Evolutionary conservation across 768 basidiomycete genomes (phyloP), one percentile per base, ranked within the genome.

Genomic region (Mrakia blollopis): DNA sequence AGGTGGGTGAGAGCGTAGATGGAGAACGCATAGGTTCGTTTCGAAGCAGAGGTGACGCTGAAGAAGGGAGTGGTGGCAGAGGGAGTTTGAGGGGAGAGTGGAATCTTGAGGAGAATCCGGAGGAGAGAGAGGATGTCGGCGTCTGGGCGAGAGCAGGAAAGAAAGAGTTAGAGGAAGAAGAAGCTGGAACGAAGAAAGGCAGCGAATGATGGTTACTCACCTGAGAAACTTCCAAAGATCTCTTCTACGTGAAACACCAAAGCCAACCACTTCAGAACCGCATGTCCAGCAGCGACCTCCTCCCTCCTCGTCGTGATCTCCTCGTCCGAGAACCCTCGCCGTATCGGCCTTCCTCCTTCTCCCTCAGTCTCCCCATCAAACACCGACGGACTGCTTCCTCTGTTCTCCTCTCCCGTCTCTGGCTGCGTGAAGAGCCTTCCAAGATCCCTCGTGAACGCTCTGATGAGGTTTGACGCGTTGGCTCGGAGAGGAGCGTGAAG

Each of bases 261-360:
- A 11, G 72, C 77, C 11, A 69, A 44, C 54, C 73, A 74, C 41
- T 73, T 68, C 18, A 78, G 25, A 1, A 60, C 72, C 9, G 72
- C 73, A 41, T 78, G 72, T 4, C 73, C 77, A 37, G 65, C 77
- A 28, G 54, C 52, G 3, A 72, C 69, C 73, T 78, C 73, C 54
- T 78, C 77, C 25, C 77, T 67, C 30, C 77, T 44, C 32, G 23
- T 50, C n/a, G 72, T 73, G 32, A 78, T 63, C 69, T 78, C 77
- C n/a, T 67, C 54, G 35, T 78, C 77, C 14, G 71, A 67, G 62
- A 74, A 73, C 35, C 77, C 77, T 67, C 63, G 62, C 32, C 37
- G 47, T 52, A n/a, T 72, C 18, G 47, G 47, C 18, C 35, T 35
- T 25, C 37, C 57, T n/a, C 41, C 71, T 28, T 18, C 52, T 32